A percentile compares a stretch with the other conserved stretches of the same genome.
phyloP scores from a whole-genome alignment of 208 protist genomes.

The Trypanosomatidae sp. region DNA sequence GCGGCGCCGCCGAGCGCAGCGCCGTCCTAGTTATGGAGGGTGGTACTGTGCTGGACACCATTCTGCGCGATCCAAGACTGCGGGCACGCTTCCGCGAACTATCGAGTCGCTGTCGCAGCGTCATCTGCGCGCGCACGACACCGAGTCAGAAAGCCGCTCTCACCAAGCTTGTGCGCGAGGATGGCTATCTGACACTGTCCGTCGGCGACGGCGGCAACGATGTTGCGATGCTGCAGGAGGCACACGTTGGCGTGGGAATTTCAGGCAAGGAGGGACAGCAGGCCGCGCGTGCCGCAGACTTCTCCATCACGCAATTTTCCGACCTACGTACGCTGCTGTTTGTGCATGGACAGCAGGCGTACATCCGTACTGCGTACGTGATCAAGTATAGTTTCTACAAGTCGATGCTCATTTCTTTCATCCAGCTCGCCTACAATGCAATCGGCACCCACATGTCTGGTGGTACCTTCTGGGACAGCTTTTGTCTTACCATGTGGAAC shows the following conservation, averaged over 20 bases:
- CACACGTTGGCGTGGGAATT: slow-evolving; percentile 93
- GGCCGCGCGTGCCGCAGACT: slow-evolving; percentile 94
- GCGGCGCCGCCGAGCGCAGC: not conserved
- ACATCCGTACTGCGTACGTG: slow-evolving; percentile 89
- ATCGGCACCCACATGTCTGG: slow-evolving; percentile 70
- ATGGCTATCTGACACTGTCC: slow-evolving; percentile 82
- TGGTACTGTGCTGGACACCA: slow-evolving; percentile 60
- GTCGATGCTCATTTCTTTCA: slow-evolving; percentile 93
- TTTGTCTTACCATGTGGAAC: slow-evolving; percentile 90
- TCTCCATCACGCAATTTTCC: slow-evolving; percentile 92
- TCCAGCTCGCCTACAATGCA: slow-evolving; percentile 91
- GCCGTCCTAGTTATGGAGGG: slow-evolving; percentile 65
- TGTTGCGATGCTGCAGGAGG: slow-evolving; percentile 95
- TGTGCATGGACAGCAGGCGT: slow-evolving; percentile 95
- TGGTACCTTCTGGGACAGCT: slow-evolving; percentile 91
- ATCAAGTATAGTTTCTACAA: slow-evolving; percentile 99
- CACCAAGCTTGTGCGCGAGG: slow-evolving; percentile 65
- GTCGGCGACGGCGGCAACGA: slow-evolving; percentile 97
- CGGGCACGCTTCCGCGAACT: slow-evolving; percentile 55
- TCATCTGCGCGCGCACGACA: slow-evolving; percentile 95
- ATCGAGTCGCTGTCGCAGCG: slow-evolving; percentile 62
- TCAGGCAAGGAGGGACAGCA: slow-evolving; percentile 92
- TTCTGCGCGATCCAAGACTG: slow-evolving; percentile 50
- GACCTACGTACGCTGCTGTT: slow-evolving; percentile 93
- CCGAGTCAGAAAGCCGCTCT: slow-evolving; percentile 94